Percentiles rank a stretch among this genome's conserved stretches.
phyloP scores from a whole-genome alignment of 2,329 filamentous ascomycete species.

The Macrophomina pseudophaseolina region DNA sequence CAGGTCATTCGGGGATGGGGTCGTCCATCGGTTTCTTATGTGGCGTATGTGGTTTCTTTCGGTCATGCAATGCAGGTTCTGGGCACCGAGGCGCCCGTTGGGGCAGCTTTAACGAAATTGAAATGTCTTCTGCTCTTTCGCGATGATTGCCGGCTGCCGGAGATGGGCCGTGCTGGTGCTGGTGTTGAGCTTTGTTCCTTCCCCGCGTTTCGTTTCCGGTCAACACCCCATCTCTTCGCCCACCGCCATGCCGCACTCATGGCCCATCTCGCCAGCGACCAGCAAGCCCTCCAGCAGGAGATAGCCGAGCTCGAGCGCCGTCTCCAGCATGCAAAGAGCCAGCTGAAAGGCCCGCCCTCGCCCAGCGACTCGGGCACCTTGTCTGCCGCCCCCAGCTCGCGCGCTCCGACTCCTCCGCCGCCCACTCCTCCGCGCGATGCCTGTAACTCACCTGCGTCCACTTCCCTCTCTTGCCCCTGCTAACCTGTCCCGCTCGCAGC shows the following conservation, averaged over 20 bases:
- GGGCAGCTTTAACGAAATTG: conserved; percentile 7
- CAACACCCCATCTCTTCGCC: background rate
- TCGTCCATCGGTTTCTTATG: conserved; percentile 21
- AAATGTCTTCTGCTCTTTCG: background rate
- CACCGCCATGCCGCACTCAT: conserved; percentile 30
- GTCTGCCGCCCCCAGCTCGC: conserved; percentile 5
- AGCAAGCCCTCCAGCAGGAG: conserved; percentile 53
- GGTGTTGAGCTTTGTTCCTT: background rate
- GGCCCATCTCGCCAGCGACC: conserved; percentile 32
- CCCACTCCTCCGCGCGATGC: conserved; percentile 28
- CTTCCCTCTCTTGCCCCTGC: background rate
- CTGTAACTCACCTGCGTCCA: conserved; percentile 28
- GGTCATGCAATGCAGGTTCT: background rate
- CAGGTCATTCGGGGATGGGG: conserved; percentile 25
- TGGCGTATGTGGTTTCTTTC: background rate
- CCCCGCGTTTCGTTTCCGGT: background rate
- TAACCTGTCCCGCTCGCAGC: conserved; percentile 26
- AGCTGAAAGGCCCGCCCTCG: conserved; percentile 45
- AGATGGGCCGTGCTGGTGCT: conserved; percentile 3
- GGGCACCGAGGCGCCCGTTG: background rate
- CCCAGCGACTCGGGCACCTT: conserved; percentile 31
- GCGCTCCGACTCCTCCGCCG: conserved; percentile 29
- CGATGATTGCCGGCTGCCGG: background rate
- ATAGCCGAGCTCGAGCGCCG: conserved; percentile 63
- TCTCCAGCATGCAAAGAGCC: conserved; percentile 53